A percentile compares a stretch with the other conserved stretches of the same genome.
phyloP scores from a whole-genome alignment of 805 yeast genomes.

The Sugiyamaella floridensis region DNA sequence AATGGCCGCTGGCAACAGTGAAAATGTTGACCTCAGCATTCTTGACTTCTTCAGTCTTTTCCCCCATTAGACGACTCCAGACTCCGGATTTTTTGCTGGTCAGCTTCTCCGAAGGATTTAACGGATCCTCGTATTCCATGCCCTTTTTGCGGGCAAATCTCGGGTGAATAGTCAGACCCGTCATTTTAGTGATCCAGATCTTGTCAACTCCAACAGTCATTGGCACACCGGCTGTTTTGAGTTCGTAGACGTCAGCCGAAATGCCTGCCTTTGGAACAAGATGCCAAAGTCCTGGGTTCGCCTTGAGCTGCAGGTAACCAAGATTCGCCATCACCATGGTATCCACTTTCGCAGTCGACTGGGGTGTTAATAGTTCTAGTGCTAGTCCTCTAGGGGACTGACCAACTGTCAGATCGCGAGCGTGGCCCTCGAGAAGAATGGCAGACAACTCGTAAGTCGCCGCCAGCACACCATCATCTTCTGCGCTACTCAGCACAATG shows the following conservation, averaged over 20 bases:
- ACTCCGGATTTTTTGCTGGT: slow-evolving; percentile 3
- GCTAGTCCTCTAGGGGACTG: slow-evolving; percentile 48
- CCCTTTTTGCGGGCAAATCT: slow-evolving; percentile 39
- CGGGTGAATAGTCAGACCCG: slow-evolving; percentile 43
- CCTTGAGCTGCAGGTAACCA: slow-evolving; percentile 78
- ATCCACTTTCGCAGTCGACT: slow-evolving; percentile 35
- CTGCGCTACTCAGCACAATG: slow-evolving; percentile 38
- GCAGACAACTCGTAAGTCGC: slow-evolving; percentile 48
- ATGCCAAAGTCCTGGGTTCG: slow-evolving; percentile 64
- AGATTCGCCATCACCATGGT: slow-evolving; percentile 70
- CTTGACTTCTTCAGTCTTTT: slow-evolving; percentile 8
- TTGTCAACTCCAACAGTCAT: slow-evolving; percentile 9
- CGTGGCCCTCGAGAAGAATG: slow-evolving; percentile 66
- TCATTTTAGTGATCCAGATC: slow-evolving; percentile 35
- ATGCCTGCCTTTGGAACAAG: slow-evolving; percentile 41
- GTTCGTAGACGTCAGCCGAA: slow-evolving; percentile 37
- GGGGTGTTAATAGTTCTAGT: slow-evolving; percentile 35
- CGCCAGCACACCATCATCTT: slow-evolving; percentile 27
- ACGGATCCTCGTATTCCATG: slow-evolving; percentile 27
- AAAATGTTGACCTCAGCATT: slow-evolving; percentile 71
- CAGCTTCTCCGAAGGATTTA: slow-evolving; percentile 10
- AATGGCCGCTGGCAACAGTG: slow-evolving; percentile 74
- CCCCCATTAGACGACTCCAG: slow-evolving; percentile 12
- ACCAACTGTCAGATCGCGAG: slow-evolving; percentile 38
- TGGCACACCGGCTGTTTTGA: slow-evolving; percentile 18